Evolutionary conservation across 169 alveolate genomes (phyloP).

Genomic region (Plasmodium vinckei): DNA sequence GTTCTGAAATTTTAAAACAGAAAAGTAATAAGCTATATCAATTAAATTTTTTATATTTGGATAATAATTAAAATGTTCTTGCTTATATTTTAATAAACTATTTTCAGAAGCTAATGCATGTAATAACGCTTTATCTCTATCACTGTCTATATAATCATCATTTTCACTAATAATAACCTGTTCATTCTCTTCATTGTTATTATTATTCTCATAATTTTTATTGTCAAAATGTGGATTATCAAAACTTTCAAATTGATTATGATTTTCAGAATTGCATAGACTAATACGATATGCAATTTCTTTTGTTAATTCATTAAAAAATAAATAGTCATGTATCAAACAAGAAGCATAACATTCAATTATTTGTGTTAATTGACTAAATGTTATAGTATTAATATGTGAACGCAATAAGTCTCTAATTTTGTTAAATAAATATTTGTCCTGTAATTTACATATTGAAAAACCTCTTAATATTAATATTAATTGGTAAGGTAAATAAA

Average conservation of each 20-base stretch:
- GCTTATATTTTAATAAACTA: slow-evolving; percentile 61
- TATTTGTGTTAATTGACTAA: slow-evolving; percentile 44
- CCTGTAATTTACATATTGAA: slow-evolving; percentile 81
- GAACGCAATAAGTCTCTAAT: slow-evolving; percentile 70
- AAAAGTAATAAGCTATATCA: slow-evolving; percentile 77
- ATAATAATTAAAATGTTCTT: slow-evolving; percentile 74
- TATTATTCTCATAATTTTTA: neutral
- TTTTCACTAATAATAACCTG: neutral
- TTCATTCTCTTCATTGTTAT: slow-evolving; percentile 11
- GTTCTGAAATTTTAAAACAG: slow-evolving; percentile 79
- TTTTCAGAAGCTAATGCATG: slow-evolving; percentile 4
- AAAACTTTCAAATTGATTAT: neutral
- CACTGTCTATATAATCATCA: slow-evolving; percentile 1
- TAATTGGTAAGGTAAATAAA: slow-evolving; percentile 84
- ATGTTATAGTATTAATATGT: slow-evolving; percentile 62
- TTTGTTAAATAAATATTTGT: slow-evolving; percentile 80
- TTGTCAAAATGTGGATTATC: neutral
- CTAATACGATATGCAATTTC: slow-evolving; percentile 29
- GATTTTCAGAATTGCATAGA: slow-evolving; percentile 26
- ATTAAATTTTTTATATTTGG: slow-evolving; percentile 21
- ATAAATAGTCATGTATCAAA: slow-evolving; percentile 62
- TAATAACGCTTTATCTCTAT: neutral
- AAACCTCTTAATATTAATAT: slow-evolving; percentile 79
- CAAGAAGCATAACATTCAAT: slow-evolving; percentile 73
- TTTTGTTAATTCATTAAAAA: slow-evolving; percentile 18